phyloP scores from a whole-genome alignment of 768 basidiomycete genomes.

The Agaricus blazei region DNA sequence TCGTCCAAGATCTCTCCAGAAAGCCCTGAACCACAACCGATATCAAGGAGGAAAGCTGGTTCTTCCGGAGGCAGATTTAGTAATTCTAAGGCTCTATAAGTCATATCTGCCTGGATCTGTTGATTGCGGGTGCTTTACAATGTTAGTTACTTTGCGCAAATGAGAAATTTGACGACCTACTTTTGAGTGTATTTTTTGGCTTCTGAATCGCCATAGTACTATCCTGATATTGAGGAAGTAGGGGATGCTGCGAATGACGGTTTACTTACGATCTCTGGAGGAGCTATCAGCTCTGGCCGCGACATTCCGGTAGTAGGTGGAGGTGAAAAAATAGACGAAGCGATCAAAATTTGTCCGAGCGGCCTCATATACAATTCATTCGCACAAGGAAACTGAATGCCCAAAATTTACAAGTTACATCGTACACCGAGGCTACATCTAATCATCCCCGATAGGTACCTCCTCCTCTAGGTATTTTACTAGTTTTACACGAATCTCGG shows the following conservation, averaged over 20 bases:
- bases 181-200: slow-evolving; percentile 97
- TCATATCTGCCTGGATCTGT: slow-evolving; percentile 96
- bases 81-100: slow-evolving; percentile 89
- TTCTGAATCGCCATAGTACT: slow-evolving; percentile 97
- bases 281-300: slow-evolving; percentile 82
- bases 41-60: slow-evolving; percentile 85
- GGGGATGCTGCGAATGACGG: background rate
- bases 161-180: slow-evolving; percentile 36
- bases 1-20: slow-evolving; percentile 96
- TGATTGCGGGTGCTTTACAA: slow-evolving; percentile 82
- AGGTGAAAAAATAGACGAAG: slow-evolving; percentile 11
- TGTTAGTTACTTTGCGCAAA: slow-evolving; percentile 8
- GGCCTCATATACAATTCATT: background rate
- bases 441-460: slow-evolving; percentile 90
- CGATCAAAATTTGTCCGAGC: slow-evolving; percentile 19
- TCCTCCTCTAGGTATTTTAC: slow-evolving; percentile 95
- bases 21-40: slow-evolving; percentile 95
- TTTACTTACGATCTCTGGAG: slow-evolving; percentile 79
- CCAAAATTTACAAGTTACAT: slow-evolving; percentile 5
- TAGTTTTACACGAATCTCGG: slow-evolving; percentile 88
- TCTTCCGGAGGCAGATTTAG: slow-evolving; percentile 76
- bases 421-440: slow-evolving; percentile 16
- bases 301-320: slow-evolving; percentile 48
- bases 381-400: background rate
- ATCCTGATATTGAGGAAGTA: slow-evolving; percentile 9